Evolutionary conservation across 2,329 filamentous ascomycete species (phyloP), one percentile per base, ranked within the genome.

Genomic region (Mycocentrospora acerina): DNA sequence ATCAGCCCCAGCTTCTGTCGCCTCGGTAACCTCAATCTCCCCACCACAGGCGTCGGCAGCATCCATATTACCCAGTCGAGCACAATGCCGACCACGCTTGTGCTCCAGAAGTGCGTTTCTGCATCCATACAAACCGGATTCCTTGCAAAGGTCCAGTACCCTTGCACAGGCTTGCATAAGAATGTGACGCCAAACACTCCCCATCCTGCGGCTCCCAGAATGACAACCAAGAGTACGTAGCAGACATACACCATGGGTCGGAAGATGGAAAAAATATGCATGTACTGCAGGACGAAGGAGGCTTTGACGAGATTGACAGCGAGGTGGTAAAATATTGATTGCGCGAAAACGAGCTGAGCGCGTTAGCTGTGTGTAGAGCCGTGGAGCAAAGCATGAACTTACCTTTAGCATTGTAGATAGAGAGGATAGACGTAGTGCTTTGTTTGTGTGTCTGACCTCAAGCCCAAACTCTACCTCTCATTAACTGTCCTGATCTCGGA

Each of bases 1-100:
- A 51, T 25, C 3, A 71, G 38, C 7, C 58, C 55, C 8, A 57
- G 29, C 42, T 64, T 69, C 43, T 69, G 64, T n/a, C 53, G 44
- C 7, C 38, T 34, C 3, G 60, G 56, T 32, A 71, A 37, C 6
- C 47, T 59, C 32, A 71, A 43, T 11, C 44, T 53, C 18, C 55
- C 38, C 14, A 64, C 38, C 10, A 62, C 41, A 0, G 56, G 56
- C 38, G 65, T 59, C 3, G 64, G 64, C 12, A 65, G 30, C 2
- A 64, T 7, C 57, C 61, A 64, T 1, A 63, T 49, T 7, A 53
- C 40, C 44, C 59, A 57, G 24, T 67, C 62, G 18, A 64, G 46
- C 5, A 54, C 32, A 15, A 65, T 57, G 1, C 61, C 58, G 9
- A 64, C 38, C 7, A 57, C 42, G 3, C 59, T 55, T 2, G 52